These are phyloP conservation scores for Chalciporus chontae DNA, from an alignment of 768 basidiomycete species.

Conservation along the genomic window DNA sequence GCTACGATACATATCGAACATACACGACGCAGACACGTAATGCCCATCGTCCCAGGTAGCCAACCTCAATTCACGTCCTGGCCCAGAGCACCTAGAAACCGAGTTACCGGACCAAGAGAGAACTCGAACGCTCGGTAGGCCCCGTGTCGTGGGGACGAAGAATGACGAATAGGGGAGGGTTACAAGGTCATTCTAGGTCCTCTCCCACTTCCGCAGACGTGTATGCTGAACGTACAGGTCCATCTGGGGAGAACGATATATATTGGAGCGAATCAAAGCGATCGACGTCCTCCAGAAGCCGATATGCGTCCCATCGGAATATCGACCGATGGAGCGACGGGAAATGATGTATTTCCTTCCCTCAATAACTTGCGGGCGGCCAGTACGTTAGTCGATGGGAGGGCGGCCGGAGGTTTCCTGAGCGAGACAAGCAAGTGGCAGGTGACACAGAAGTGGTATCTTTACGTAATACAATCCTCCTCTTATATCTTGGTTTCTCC, in stretches of 20 bases:
- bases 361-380: not conserved
- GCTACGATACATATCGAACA: conserved; percentile 7
- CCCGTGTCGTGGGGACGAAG: conserved; percentile 40
- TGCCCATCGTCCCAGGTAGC: conserved; percentile 5
- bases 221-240: not conserved
- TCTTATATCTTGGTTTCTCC: conserved; percentile 8
- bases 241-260: not conserved
- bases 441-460: too few species aligned
- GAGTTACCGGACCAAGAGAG: conserved; percentile 28
- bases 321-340: not conserved
- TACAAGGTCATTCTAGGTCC: not conserved
- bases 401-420: too few species aligned
- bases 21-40: not conserved
- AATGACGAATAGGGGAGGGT: conserved; percentile 11
- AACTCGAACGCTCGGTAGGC: conserved; percentile 38
- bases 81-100: conserved; percentile 12
- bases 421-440: too few species aligned
- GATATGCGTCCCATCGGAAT: not conserved
- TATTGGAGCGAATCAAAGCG: not conserved
- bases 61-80: conserved; percentile 6
- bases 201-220: not conserved
- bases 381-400: not conserved
- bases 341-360: not conserved
- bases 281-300: conserved; percentile 1
- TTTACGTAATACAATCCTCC: conserved; percentile 14